A percentile compares a stretch with the other conserved stretches of the same genome.
These are phyloP conservation scores for Eutrema salsugineum DNA, from an alignment of 441 rosid genomes.

Conservation along the genomic window DNA sequence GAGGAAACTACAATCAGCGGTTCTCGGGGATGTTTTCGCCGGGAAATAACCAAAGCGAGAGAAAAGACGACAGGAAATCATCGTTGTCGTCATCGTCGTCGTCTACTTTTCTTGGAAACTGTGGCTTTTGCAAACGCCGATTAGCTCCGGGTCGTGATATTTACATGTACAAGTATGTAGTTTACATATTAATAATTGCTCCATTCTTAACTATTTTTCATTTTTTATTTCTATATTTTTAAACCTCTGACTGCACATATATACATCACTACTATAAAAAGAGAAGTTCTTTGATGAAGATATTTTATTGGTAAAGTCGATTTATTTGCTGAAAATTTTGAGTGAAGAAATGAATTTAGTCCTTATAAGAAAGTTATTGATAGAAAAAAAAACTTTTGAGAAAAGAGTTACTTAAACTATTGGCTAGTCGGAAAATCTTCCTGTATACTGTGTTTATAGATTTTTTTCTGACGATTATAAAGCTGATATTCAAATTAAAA, in stretches of 20 bases:
- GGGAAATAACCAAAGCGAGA: conserved; percentile 19
- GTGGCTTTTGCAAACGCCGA: conserved; percentile 70
- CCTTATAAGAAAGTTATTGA: not conserved
- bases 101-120: conserved; percentile 45
- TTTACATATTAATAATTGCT: not conserved
- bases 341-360: not conserved
- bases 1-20: conserved; percentile 22
- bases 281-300: not conserved
- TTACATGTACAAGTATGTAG: conserved; percentile 88
- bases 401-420: not conserved
- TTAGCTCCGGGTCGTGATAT: conserved; percentile 68
- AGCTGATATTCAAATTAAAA: not conserved
- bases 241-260: not conserved
- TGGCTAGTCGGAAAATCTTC: not conserved
- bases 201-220: not conserved
- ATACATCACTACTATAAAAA: not conserved
- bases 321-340: not conserved
- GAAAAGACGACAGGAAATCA: conserved; percentile 19
- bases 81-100: not conserved
- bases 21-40: conserved; percentile 50
- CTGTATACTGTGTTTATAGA: not conserved
- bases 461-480: not conserved
- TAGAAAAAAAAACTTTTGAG: not conserved
- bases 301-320: not conserved
- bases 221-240: not conserved